Percentiles rank a stretch among this genome's conserved stretches.
Evolutionary conservation across 495 filamentous ascomycete genomes (phyloP).

Genomic region (Beverwykella pulmonaria): DNA sequence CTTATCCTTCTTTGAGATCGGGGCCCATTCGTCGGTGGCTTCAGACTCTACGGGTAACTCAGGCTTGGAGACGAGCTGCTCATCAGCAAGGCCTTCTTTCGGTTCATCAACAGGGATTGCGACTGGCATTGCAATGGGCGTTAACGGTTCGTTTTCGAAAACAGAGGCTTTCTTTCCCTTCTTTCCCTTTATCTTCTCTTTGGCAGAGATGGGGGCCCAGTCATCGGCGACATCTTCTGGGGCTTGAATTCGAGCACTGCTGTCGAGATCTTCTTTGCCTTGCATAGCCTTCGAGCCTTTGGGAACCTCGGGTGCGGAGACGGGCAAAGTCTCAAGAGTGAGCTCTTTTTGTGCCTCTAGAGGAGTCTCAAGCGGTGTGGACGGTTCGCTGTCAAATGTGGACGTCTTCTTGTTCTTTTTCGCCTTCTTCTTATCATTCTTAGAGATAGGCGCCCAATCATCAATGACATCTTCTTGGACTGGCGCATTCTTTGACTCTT

Average conservation of each 20-base stretch:
- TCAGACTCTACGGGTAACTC: neutral
- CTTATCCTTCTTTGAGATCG: constrained; percentile 38
- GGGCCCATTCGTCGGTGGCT: neutral
- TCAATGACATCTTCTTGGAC: neutral
- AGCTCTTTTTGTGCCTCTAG: neutral
- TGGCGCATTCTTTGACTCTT: constrained; percentile 1
- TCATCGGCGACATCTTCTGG: neutral
- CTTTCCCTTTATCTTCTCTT: constrained; percentile 31
- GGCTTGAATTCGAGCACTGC: too few species aligned
- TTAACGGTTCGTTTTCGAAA: neutral
- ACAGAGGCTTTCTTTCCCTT: neutral
- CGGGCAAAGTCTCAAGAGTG: neutral
- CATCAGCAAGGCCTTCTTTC: neutral
- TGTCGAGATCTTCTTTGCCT: too few species aligned
- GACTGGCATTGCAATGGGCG: neutral
- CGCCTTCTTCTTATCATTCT: constrained; percentile 35
- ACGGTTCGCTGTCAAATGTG: neutral
- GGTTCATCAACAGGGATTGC: neutral
- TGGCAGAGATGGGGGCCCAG: constrained; percentile 22
- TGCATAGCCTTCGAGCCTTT: neutral
- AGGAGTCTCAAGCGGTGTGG: neutral
- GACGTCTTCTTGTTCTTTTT: neutral
- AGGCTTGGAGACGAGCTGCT: neutral
- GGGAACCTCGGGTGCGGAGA: neutral
- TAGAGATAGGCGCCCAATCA: constrained; percentile 18